Base-by-base conservation (phyloP, 73 alveolate genomes). In the Stentor roeselii region DNA sequence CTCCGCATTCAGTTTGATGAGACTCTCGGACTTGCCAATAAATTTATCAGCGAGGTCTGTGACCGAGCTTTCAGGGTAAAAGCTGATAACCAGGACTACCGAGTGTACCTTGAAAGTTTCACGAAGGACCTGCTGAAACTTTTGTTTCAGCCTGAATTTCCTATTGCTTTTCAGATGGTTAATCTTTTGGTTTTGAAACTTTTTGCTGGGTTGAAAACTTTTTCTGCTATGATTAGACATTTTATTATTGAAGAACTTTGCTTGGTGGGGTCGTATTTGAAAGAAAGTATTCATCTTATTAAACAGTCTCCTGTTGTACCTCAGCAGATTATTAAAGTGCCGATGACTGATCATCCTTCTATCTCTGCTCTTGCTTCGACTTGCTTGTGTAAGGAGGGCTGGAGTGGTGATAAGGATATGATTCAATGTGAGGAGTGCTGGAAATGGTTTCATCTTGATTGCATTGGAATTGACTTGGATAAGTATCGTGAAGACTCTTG, bases 381-480 rank as follows among this genome's bases (percentile, higher is more conserved):
- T 30, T 67, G 80, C 2, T 27, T 67, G 34, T 67, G 80, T 32
- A 67, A 67, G 34, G 37, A 67, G 34, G 80, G 80, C 37, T 67
- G 80, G 80, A 21, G 41, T 67, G 37, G 34, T 32, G 37, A 32
- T n/a, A 21, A 21, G 27, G 80, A 67, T 2, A 76, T 76, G 84
- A 30, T 76, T 36, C 60, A 41, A 39, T 76, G 84, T 76, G 84
- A 37, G n/a, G 59, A 35, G 31, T 76, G 84, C 74, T 41, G 74
- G 30, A 76, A 41, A 76, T 76, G 84, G 84, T 76, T 76, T 35
- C 84, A 76, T 41, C n/a, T 37, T 21, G 74, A 37, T 32, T 76
- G 84, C 39, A 38, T 76, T 2, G 84, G 84, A 15, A 6, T 76
- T 14, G 34, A 76, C 37, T 32, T 76, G 0, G 74, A 37, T 36